A percentile compares a stretch with the other conserved stretches of the same genome.
phyloP scores from a whole-genome alignment of 192 early-diverging fungal species.

The Endogone sp. region DNA sequence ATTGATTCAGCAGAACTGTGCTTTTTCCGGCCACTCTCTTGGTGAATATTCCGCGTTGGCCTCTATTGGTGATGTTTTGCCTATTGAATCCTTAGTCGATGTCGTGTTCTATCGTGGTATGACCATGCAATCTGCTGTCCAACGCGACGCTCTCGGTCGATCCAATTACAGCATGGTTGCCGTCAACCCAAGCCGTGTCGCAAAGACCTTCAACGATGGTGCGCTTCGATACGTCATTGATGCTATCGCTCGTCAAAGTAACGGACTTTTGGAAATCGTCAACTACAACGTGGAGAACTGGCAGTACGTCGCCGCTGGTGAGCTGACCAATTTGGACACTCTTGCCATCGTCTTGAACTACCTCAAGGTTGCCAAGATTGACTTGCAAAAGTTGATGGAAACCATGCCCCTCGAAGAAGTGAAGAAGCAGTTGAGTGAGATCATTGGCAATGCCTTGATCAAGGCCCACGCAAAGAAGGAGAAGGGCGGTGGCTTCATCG shows the following conservation, averaged over 20 bases:
- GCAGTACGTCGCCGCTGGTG: conserved; percentile 94
- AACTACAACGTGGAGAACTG: conserved; percentile 98
- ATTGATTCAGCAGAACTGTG: conserved; percentile 77
- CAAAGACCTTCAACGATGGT: conserved; percentile 79
- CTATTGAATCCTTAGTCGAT: conserved; percentile 81
- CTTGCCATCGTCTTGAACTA: conserved; percentile 84
- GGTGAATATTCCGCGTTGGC: conserved; percentile 94
- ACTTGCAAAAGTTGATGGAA: conserved; percentile 79
- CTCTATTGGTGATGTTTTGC: conserved; percentile 82
- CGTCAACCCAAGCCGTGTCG: conserved; percentile 88
- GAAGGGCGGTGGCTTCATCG: conserved; percentile 55
- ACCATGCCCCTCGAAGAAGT: conserved; percentile 84
- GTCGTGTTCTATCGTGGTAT: conserved; percentile 96
- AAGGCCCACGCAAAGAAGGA: conserved; percentile 62
- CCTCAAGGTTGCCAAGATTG: conserved; percentile 81
- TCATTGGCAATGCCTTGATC: conserved; percentile 68
- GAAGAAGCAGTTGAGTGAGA: conserved; percentile 73
- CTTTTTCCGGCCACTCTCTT: conserved; percentile 90
- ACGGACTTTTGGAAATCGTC: conserved; percentile 87
- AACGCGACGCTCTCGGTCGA: conserved; percentile 68
- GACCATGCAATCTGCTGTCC: conserved; percentile 96
- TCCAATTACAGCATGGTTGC: conserved; percentile 96
- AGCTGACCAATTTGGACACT: conserved; percentile 74
- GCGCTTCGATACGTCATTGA: conserved; percentile 80
- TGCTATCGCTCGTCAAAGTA: conserved; percentile 72